Evolutionary conservation across 768 basidiomycete species (phyloP), one percentile per base, ranked within the genome.

Genomic region (Tricholoma flavovirens): DNA sequence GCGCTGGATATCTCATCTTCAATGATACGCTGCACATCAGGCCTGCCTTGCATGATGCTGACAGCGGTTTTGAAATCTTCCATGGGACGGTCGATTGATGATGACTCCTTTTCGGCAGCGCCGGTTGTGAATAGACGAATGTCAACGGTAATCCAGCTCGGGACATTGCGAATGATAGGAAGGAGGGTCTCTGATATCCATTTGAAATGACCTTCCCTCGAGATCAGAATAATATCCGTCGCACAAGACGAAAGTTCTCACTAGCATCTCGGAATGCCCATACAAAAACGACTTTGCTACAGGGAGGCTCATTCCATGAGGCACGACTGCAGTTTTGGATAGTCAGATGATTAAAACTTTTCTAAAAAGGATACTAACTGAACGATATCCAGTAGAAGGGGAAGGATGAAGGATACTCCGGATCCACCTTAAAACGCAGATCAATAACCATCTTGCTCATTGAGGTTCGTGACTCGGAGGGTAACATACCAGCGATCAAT

Each of bases 391-490:
- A 78, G 64, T 21, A 81, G 68, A 12, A 79, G 66, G 0, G 81
- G 74, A 5, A 80, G 64, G 1, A 75, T 76, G 55, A 74, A 78
- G 3, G 81, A 71, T 12, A 82, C 65, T 2, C 81, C 81, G 1
- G 81, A 77, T 0, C 81, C 81, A 33, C 82, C 69, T 69, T 43
- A 12, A 43, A 45, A 19, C 38, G n/a, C 24, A 26, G 5, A 2
- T 40, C 15, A 40, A n/a, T 4, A 40, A n/a, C 8, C 38, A 40
- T 17, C 24, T 17, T 8, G 5, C 15, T n/a, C 17, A 8, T 9
- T 42, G 8, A 8, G 21, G 21, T 7, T 19, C 17, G 3, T 15
- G n/a, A n/a, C n/a, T n/a, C 35, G 5, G 40, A 21, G 15, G 10
- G 10, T 8, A 6, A 21, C 73, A 50, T 38, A 72, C 77, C 77